Evolutionary conservation across 2,329 filamentous ascomycete species (phyloP), one percentile per base, ranked within the genome.

Genomic region (Alternaria brassicicola): DNA sequence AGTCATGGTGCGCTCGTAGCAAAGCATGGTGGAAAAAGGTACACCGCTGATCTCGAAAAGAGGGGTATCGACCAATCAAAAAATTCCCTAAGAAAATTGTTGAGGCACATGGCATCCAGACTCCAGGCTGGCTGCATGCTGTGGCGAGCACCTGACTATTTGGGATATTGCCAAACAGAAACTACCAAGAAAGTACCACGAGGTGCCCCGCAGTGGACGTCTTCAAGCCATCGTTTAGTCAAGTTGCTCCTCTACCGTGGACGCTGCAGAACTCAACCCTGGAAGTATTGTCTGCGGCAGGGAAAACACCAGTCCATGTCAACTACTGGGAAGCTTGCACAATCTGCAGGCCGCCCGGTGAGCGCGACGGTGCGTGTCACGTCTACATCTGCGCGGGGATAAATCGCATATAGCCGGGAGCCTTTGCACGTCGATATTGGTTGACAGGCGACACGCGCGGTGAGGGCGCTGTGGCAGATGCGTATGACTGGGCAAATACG

Each of bases 91-190:
- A 45, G 55, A 57, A 60, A 65, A 69, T 60, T 69, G 68, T 71
- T 71, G 68, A 66, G 68, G 52, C 60, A 63, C 63, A 61, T 65
- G 65, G 58, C 61, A 64, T 64, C 64, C 66, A 66, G 65, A 68
- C 61, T 68, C 54, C 48, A 33, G 42, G 43, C 38, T 57, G 57
- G 45, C 57, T 65, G 71, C 72, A 75, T 71, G 57, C 61, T 43
- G 61, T 63, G 60, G 61, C 55, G 65, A 71, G 64, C 72, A 75
- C 69, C 72, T 75, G 73, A 75, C 67, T 61, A 57, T 57, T 65
- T 49, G 57, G 61, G 57, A 55, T 53, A 66, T 52, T 58, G 52
- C 59, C 57, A 55, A 42, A 55, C 51, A 42, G n/a, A 61, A 53
- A 57, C 51, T 57, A 62, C 52, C 59, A 63, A 62, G 31, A 50